Conservation (phyloP, 2,329 filamentous ascomycete species). For the Malbranchea zuffiana region DNA sequence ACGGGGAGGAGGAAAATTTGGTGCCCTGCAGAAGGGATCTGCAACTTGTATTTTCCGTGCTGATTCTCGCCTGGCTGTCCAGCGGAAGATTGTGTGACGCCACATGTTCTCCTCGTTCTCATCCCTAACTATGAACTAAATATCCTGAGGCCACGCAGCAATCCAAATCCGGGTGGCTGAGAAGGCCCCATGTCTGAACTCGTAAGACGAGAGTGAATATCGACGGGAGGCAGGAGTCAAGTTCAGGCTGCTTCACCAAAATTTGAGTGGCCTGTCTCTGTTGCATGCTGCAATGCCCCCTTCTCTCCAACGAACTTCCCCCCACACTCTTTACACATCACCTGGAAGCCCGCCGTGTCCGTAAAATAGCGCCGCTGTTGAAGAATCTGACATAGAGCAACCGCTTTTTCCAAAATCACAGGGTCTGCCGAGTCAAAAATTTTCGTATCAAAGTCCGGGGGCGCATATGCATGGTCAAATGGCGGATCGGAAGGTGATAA, state of each 20-base stretch:
- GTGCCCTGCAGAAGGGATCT: no score
- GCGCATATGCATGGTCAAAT: slow-evolving; percentile 45
- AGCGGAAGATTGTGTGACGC: no score
- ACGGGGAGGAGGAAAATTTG: no score
- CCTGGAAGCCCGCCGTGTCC: slow-evolving; percentile 67
- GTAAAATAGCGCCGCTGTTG: slow-evolving; percentile 73
- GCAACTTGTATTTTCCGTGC: no score
- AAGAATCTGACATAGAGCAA: slow-evolving; percentile 54
- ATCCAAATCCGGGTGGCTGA: no score
- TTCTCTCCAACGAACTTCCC: slow-evolving; percentile 35
- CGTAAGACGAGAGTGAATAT: no score
- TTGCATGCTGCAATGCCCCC: slow-evolving; percentile 38
- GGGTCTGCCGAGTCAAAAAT: slow-evolving; percentile 54
- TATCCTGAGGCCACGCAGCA: no score
- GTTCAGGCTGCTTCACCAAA: slow-evolving; percentile 37
- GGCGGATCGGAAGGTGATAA: slow-evolving; percentile 54
- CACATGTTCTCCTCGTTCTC: no score
- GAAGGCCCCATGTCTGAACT: no score
- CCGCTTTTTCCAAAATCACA: slow-evolving; percentile 48
- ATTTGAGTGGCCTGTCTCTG: slow-evolving; percentile 38
- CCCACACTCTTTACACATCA: slow-evolving; percentile 59
- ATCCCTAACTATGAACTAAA: no score
- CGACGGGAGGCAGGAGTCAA: no score
- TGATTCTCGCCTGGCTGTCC: no score
- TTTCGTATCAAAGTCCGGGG: slow-evolving; percentile 68